Conservation (phyloP, 2,329 filamentous ascomycete genomes). For the Aspergillus awamori region DNA sequence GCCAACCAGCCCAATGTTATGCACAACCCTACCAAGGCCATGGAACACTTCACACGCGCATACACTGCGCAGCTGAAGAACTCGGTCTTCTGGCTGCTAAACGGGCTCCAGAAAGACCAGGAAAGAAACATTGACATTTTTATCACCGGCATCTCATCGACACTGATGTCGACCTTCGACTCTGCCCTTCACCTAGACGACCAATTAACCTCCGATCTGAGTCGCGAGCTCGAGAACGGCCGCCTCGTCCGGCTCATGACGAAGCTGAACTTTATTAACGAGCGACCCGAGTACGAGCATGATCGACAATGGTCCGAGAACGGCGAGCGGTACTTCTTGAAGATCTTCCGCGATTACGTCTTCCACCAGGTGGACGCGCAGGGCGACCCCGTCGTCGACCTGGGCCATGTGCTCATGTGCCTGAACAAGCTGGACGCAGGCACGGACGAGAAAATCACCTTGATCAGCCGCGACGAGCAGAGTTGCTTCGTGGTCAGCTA, state of each 20-base stretch:
- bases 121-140: slow-evolving; percentile 78
- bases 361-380: slow-evolving; percentile 92
- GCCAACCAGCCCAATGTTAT: slow-evolving; percentile 64
- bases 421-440: slow-evolving; percentile 93
- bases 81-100: slow-evolving; percentile 79
- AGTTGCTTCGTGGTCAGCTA: slow-evolving; percentile 87
- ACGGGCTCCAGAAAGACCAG: slow-evolving; percentile 61
- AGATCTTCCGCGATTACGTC: slow-evolving; percentile 94
- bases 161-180: slow-evolving; percentile 75
- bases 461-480: slow-evolving; percentile 89
- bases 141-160: slow-evolving; percentile 73
- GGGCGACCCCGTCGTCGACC: slow-evolving; percentile 78
- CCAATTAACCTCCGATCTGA: slow-evolving; percentile 70
- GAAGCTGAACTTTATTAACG: slow-evolving; percentile 86
- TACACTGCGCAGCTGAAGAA: slow-evolving; percentile 81
- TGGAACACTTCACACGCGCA: slow-evolving; percentile 74
- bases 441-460: slow-evolving; percentile 78
- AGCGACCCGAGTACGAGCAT: slow-evolving; percentile 81
- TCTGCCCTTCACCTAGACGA: slow-evolving; percentile 79
- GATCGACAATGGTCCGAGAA: slow-evolving; percentile 85
- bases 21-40: slow-evolving; percentile 67
- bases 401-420: slow-evolving; percentile 83
- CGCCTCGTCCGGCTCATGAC: slow-evolving; percentile 76
- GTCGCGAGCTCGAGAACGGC: slow-evolving; percentile 85
- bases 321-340: slow-evolving; percentile 87